Evolutionary conservation across 805 yeast genomes (phyloP).

Genomic region (Hyphopichia homilentoma): DNA sequence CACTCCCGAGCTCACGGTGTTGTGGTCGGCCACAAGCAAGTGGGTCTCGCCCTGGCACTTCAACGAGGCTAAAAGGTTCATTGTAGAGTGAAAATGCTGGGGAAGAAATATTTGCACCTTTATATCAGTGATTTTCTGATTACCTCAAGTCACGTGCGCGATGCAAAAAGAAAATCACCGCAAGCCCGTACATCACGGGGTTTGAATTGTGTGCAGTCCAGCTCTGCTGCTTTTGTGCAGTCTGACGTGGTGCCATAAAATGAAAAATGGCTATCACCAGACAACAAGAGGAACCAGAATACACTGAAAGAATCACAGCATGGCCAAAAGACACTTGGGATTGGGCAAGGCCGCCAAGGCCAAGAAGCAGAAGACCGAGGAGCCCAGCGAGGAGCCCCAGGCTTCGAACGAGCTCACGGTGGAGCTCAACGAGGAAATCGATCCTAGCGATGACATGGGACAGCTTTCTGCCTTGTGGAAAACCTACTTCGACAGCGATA

Average conservation of each 20-base stretch:
- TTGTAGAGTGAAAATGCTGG: no score
- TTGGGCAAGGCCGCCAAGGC: constrained; percentile 46
- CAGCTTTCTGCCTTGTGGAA: constrained; percentile 73
- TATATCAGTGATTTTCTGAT: no score
- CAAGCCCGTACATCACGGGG: no score
- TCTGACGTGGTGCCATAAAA: no score
- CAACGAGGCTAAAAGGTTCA: constrained; percentile 32
- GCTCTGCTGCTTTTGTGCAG: no score
- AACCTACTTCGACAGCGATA: constrained; percentile 53
- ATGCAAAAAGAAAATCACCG: no score
- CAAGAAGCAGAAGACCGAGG: constrained; percentile 36
- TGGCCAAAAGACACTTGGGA: constrained; percentile 34
- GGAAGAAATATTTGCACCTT: no score
- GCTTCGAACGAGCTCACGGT: constrained; percentile 39
- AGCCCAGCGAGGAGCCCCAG: constrained; percentile 7
- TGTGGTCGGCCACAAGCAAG: constrained; percentile 36
- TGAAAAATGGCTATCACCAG: no score
- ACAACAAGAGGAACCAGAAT: no score
- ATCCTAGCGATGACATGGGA: constrained; percentile 74
- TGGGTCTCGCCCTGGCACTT: constrained; percentile 51
- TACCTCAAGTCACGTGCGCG: no score
- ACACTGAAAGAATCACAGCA: constrained; percentile 1
- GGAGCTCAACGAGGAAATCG: constrained; percentile 65
- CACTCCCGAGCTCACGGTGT: constrained; percentile 43
- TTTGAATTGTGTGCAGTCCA: no score